These are phyloP conservation scores for Coelastrella sp. DNA, from an alignment of 139 green algal genomes.

Conservation along the genomic window DNA sequence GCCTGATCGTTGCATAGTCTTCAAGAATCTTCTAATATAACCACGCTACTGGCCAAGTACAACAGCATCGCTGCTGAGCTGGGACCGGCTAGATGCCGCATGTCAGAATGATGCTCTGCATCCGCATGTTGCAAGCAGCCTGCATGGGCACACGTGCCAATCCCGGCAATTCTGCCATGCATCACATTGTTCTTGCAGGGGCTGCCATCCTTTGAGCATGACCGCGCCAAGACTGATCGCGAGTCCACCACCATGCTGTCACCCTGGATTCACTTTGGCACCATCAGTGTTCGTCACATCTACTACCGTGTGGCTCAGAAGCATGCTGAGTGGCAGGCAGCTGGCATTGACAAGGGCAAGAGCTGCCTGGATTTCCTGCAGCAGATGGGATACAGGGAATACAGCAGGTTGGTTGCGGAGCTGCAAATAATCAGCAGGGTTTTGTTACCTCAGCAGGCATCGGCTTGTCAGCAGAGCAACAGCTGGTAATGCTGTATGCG, in stretches of 20 bases:
- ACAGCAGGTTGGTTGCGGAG: constrained; percentile 61
- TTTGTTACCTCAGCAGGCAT: too few species aligned
- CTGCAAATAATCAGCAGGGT: not conserved
- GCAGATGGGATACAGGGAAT: constrained; percentile 93
- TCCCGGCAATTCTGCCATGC: too few species aligned
- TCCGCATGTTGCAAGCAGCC: too few species aligned
- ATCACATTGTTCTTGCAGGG: constrained; percentile 34
- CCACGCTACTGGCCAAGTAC: too few species aligned
- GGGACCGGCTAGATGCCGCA: too few species aligned
- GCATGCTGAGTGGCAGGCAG: constrained; percentile 47
- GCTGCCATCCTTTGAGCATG: constrained; percentile 76
- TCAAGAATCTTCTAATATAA: too few species aligned
- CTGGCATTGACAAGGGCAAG: constrained; percentile 37
- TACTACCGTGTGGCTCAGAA: constrained; percentile 65
- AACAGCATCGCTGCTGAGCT: too few species aligned
- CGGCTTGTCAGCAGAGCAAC: too few species aligned
- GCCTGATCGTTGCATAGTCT: too few species aligned
- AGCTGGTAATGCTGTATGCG: too few species aligned
- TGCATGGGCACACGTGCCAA: too few species aligned
- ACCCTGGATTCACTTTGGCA: constrained; percentile 94
- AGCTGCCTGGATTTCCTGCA: constrained; percentile 83
- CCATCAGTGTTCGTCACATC: constrained; percentile 83
- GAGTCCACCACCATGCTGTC: constrained; percentile 88
- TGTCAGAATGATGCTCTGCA: too few species aligned
- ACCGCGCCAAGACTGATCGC: constrained; percentile 86